Evolutionary conservation across 176 grass and related monocot genomes (phyloP).

Genomic region (Juncus effusus): DNA sequence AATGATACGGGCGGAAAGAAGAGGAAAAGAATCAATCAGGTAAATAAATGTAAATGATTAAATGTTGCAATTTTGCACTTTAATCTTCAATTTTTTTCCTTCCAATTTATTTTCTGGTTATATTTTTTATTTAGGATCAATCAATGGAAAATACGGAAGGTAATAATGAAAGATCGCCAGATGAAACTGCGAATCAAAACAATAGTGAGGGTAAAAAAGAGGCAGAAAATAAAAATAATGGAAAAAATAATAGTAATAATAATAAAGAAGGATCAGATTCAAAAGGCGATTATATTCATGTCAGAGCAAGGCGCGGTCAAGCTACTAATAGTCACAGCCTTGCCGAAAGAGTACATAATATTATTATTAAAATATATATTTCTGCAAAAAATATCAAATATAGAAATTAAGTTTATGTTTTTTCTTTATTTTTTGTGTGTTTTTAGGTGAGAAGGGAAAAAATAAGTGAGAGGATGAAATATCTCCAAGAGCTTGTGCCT

Average conservation of each 20-base stretch:
- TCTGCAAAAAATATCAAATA: too few relatives aligned
- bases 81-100: background rate
- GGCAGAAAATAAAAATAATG: slow-evolving; percentile 58
- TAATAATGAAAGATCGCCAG: slow-evolving; percentile 31
- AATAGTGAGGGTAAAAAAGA: slow-evolving; percentile 60
- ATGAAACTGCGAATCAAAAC: slow-evolving; percentile 48
- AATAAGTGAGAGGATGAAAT: slow-evolving; percentile 98
- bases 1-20: slow-evolving; percentile 66
- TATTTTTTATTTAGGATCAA: slow-evolving; percentile 20
- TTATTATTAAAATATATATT: background rate
- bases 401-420: background rate
- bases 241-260: slow-evolving; percentile 43
- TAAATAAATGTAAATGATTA: slow-evolving; percentile 34
- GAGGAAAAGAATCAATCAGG: slow-evolving; percentile 61
- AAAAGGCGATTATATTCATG: slow-evolving; percentile 78
- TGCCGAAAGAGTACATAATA: slow-evolving; percentile 66
- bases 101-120: background rate
- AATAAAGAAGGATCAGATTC: slow-evolving; percentile 8
- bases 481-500: slow-evolving; percentile 92
- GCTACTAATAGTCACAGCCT: slow-evolving; percentile 94
- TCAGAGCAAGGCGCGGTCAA: slow-evolving; percentile 76
- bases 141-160: slow-evolving; percentile 31
- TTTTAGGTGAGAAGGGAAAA: slow-evolving; percentile 92
- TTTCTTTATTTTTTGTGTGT: background rate
- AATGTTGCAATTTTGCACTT: background rate